Percentiles rank a stretch among this genome's conserved stretches.
Conservation (phyloP, 345 rosid genomes). For the Firmiana major region DNA sequence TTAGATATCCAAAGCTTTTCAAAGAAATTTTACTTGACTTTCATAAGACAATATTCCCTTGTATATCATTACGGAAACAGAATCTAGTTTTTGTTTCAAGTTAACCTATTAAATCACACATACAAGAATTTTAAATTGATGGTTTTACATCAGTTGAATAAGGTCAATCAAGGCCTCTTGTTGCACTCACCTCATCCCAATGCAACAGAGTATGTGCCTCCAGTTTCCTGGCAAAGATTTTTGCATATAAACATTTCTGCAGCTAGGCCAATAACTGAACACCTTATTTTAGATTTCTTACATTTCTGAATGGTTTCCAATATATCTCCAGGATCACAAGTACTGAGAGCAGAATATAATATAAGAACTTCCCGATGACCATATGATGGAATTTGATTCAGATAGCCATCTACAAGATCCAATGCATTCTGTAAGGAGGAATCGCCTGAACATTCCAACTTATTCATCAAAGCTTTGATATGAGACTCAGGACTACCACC, state of each 20-base stretch:
- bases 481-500: conserved; percentile 95
- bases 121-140: not conserved
- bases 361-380: conserved; percentile 89
- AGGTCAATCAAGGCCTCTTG: not conserved
- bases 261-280: conserved; percentile 88
- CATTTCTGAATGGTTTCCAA: conserved; percentile 74
- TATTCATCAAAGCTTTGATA: conserved; percentile 78
- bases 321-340: conserved; percentile 94
- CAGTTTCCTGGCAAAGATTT: conserved; percentile 89
- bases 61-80: conserved; percentile 56
- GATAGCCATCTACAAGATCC: conserved; percentile 63
- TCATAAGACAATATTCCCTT: conserved; percentile 25
- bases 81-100: not conserved
- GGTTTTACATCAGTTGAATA: not conserved
- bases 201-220: conserved; percentile 74
- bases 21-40: conserved; percentile 32
- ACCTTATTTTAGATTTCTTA: conserved; percentile 76
- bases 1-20: conserved; percentile 20
- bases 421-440: conserved; percentile 83
- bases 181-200: conserved; percentile 71
- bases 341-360: conserved; percentile 69
- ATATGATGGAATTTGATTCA: conserved; percentile 75
- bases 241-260: conserved; percentile 90
- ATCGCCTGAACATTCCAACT: conserved; percentile 73
- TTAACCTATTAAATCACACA: not conserved